Evolutionary conservation across 164 flowering plant genomes (phyloP).

Genomic region (Vitis cinerea): DNA sequence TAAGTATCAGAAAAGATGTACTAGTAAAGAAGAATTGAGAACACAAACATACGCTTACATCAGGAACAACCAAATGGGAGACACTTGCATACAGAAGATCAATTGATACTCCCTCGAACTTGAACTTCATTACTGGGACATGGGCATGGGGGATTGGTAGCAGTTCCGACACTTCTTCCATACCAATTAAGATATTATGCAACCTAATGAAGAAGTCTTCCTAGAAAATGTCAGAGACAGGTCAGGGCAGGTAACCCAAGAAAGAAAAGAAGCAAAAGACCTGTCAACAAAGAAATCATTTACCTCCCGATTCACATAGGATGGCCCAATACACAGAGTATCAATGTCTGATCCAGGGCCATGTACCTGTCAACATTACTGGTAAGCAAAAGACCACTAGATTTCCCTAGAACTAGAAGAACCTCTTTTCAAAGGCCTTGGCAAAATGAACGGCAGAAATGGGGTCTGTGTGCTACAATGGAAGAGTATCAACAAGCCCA

Average conservation of each 20-base stretch:
- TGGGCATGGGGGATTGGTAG: slow-evolving; percentile 78
- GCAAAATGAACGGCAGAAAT: too few relatives aligned
- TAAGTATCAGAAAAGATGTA: too few relatives aligned
- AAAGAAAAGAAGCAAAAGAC: too few relatives aligned
- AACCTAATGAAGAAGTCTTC: slow-evolving; percentile 64
- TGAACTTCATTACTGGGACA: slow-evolving; percentile 81
- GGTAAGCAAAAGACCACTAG: too few relatives aligned
- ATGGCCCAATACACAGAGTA: slow-evolving; percentile 73
- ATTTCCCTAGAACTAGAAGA: too few relatives aligned
- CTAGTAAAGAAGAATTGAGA: too few relatives aligned
- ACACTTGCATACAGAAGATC: slow-evolving; percentile 80
- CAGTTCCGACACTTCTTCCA: slow-evolving; percentile 65
- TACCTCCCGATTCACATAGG: slow-evolving; percentile 71
- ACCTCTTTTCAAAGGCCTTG: too few relatives aligned
- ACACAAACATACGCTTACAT: slow-evolving; percentile 39
- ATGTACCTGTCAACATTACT: slow-evolving; percentile 44
- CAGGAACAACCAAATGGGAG: slow-evolving; percentile 61
- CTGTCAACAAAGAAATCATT: too few relatives aligned
- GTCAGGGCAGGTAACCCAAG: too few relatives aligned
- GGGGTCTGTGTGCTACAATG: too few relatives aligned
- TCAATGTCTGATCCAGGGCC: slow-evolving; percentile 81
- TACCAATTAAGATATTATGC: slow-evolving; percentile 49
- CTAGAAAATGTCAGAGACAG: slow-evolving; percentile 19
- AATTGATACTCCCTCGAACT: slow-evolving; percentile 60
- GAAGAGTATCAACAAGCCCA: background rate